Evolutionary conservation across 1,284 basidiomycete genomes (phyloP), one percentile per base, ranked within the genome.

Genomic region (Rhodotorula glutinis): DNA sequence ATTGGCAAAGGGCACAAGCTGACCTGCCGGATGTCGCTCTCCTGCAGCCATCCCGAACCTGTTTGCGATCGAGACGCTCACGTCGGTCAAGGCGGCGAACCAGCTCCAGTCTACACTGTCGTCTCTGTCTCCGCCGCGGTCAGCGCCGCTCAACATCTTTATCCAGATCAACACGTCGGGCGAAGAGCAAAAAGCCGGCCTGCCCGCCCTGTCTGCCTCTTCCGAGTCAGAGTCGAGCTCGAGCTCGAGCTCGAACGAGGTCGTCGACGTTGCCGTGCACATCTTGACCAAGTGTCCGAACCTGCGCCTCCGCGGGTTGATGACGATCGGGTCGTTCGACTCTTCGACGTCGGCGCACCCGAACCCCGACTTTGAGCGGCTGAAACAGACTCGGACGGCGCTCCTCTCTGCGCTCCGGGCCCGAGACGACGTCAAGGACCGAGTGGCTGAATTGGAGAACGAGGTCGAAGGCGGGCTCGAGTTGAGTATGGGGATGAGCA

Each of bases 401-500:
- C 80, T 96, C 61, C 66, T 75, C 43, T 70, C 76, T 11, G 77
- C 79, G n/a, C 79, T 82, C 14, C 75, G 78, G 2, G 69, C 75
- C 16, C 71, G 70, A 16, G 46, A 29, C 8, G 54, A 53, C 25
- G 33, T 17, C 25, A 51, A 14, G 30, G 81, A 83, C 53, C 76
- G 79, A 29, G 79, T 82, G 14, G 76, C 87, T 84, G 85, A 86
- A 86, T 25, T 59, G 13, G 79, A 81, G 56, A 81, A 82, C 44
- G 49, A 51, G 4, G n/a, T 14, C 10, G 81, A 76, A 9, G 84
- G 86, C 8, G 81, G 80, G 61, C 78, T 98, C 67, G 77, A 92
- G 76, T 78, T 98, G 77, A 95, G 92, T 76, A 98, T 98, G 94
- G 95, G 95, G 27, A 98, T 98, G 95, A 95, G 92, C 63, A 89